These are phyloP conservation scores for Hemileccinum hortonii DNA, from an alignment of 1,284 basidiomycete species.

Conservation along the genomic window DNA sequence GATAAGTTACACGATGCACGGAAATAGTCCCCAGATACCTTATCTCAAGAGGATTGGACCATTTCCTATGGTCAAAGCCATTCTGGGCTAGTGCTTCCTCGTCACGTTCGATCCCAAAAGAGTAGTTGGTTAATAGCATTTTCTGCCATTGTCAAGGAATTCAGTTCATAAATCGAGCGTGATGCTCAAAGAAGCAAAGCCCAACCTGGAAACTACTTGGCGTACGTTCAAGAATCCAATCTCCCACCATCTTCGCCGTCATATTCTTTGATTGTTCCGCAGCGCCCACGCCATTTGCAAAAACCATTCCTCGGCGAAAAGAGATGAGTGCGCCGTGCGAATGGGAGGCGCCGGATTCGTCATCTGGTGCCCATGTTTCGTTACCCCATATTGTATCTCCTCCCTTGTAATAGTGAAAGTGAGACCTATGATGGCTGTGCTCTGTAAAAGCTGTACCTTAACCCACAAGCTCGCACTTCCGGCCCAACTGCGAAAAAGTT, in stretches of 20 bases:
- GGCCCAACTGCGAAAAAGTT: constrained; percentile 93
- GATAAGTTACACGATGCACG: background rate
- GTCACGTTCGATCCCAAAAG: constrained; percentile 88
- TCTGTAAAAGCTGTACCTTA: constrained; percentile 50
- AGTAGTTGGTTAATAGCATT: constrained; percentile 91
- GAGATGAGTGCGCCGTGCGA: constrained; percentile 83
- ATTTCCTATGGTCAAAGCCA: constrained; percentile 74
- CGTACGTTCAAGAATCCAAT: constrained; percentile 85
- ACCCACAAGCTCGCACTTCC: constrained; percentile 94
- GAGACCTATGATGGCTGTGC: background rate
- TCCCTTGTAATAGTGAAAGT: constrained; percentile 51
- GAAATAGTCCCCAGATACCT: constrained; percentile 44
- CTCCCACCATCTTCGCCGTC: constrained; percentile 74
- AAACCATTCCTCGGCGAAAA: constrained; percentile 51
- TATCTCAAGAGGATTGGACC: constrained; percentile 95
- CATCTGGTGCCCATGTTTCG: constrained; percentile 72
- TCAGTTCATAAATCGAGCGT: constrained; percentile 1
- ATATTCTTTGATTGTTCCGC: constrained; percentile 57
- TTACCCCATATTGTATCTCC: constrained; percentile 92
- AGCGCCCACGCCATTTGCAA: background rate
- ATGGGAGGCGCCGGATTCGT: constrained; percentile 58
- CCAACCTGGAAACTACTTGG: constrained; percentile 78
- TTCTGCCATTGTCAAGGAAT: constrained; percentile 46
- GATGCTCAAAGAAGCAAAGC: background rate
- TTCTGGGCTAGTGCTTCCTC: constrained; percentile 64